Evolutionary conservation across 2,329 filamentous ascomycete genomes (phyloP), one percentile per base, ranked within the genome.

Genomic region (Bipolaris cookei): DNA sequence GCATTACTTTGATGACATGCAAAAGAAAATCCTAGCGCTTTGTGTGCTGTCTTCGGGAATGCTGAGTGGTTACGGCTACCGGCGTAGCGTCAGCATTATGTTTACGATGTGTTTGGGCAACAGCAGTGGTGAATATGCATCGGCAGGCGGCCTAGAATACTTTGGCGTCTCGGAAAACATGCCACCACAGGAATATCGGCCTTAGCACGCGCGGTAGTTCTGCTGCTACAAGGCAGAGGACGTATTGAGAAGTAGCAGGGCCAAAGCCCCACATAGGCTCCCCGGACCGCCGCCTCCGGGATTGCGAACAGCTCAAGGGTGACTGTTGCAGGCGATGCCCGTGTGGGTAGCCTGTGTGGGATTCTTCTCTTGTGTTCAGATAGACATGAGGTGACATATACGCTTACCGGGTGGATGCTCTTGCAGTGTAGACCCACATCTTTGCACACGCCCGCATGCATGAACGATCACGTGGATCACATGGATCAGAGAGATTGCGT

Each of bases 371-470:
- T 49, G 23, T 21, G 46, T 13, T 49, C 21, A 30, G 23, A 41
- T 16, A 25, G 46, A 28, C 23, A 41, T 35, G 46, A 49, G 35
- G 23, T 32, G 23, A 30, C 23, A 49, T 39, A 23, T 39, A 13
- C 20, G 46, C 46, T 49, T 39, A 41, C 16, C 2, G 46, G n/a
- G 46, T 30, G 35, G 14, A 41, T 49, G 4, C 46, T 6, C 35
- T 28, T 25, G 32, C 44, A 6, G 44, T 25, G 44, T 37, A 25
- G 32, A 47, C 18, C 32, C 44, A 35, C 18, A 35, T 5, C 32
- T 30, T 10, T 49, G 23, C 37, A 21, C 37, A 50, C n/a, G 37
- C 47, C 10, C 25, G 37, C 37, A 50, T 50, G 37, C 37, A 50
- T 42, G n/a, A 41, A 50, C 25, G 37, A 16, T 34, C 37, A 50